Conservation (phyloP, 106 monocot genomes). For the Hemerocallis citrina region DNA sequence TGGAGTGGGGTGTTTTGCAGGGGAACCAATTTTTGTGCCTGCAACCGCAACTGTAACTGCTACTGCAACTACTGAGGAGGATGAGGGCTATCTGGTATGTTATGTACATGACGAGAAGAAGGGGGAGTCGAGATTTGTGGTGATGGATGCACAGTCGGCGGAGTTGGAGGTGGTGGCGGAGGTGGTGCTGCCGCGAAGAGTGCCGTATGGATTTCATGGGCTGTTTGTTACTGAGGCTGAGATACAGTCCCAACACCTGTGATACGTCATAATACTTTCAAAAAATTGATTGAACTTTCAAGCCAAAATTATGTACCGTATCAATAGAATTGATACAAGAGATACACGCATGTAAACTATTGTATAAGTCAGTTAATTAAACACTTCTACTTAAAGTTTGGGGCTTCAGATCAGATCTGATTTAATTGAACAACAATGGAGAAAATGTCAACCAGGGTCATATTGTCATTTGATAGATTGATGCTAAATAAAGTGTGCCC, state of each 20-base stretch:
- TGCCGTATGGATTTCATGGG: slow-evolving; percentile 80
- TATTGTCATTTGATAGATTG: no score
- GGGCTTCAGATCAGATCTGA: no score
- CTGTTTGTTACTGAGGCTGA: slow-evolving; percentile 45
- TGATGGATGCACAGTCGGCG: slow-evolving; percentile 76
- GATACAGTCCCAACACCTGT: slow-evolving; percentile 30
- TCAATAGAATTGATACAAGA: no score
- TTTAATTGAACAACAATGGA: no score
- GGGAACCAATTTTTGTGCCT: slow-evolving; percentile 68
- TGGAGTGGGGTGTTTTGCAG: slow-evolving; percentile 48
- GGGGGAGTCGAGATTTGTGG: slow-evolving; percentile 50
- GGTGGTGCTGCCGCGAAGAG: slow-evolving; percentile 53
- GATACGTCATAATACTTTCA: no score
- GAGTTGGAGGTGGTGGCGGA: slow-evolving; percentile 60
- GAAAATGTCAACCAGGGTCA: no score
- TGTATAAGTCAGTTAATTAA: no score
- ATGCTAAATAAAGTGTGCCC: no score
- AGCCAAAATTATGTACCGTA: no score
- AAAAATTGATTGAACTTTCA: no score
- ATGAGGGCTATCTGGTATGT: slow-evolving; percentile 61
- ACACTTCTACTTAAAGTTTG: no score
- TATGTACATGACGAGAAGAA: slow-evolving; percentile 64
- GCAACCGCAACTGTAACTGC: background rate
- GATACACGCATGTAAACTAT: no score
- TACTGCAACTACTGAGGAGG: slow-evolving; percentile 30